Evolutionary conservation across 768 basidiomycete genomes (phyloP).

Genomic region (Pisolithus orientalis): DNA sequence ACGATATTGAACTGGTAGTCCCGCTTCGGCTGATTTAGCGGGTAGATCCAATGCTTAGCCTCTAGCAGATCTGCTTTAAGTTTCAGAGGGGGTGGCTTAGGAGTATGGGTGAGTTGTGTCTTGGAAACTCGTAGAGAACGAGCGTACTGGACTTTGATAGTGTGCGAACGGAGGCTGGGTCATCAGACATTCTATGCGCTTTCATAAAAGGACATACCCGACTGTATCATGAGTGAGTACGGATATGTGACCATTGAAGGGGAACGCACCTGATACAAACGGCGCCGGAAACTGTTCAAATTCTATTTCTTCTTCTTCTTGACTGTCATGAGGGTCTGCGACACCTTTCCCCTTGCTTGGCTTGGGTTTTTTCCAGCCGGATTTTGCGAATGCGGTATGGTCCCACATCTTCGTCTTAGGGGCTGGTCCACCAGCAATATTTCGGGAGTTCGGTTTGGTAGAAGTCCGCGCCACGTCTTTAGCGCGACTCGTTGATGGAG

Average conservation of each 20-base stretch:
- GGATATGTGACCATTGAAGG: not conserved
- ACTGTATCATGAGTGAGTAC: constrained; percentile 28
- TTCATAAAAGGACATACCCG: constrained; percentile 39
- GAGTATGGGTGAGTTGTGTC: constrained; percentile 1
- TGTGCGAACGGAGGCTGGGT: not conserved
- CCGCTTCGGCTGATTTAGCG: constrained; percentile 79
- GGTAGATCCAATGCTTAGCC: constrained; percentile 85
- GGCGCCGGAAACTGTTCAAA: constrained; percentile 87
- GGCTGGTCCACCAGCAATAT: constrained; percentile 48
- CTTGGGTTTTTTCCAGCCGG: constrained; percentile 55
- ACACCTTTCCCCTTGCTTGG: constrained; percentile 44
- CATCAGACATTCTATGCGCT: constrained; percentile 4
- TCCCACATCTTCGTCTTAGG: constrained; percentile 86
- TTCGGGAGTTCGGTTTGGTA: constrained; percentile 34
- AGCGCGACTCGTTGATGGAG: constrained; percentile 26
- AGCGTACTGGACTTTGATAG: constrained; percentile 27
- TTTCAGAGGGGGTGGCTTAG: constrained; percentile 72
- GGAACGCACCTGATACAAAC: constrained; percentile 54
- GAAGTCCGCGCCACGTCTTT: constrained; percentile 25
- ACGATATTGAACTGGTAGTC: constrained; percentile 96
- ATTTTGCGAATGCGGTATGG: constrained; percentile 79
- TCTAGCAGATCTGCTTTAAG: constrained; percentile 70
- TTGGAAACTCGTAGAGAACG: no score
- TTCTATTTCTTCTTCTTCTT: constrained; percentile 56
- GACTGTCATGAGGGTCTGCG: constrained; percentile 39